Conservation (phyloP, 2,329 filamentous ascomycete genomes). For the Aspergillus niger region DNA sequence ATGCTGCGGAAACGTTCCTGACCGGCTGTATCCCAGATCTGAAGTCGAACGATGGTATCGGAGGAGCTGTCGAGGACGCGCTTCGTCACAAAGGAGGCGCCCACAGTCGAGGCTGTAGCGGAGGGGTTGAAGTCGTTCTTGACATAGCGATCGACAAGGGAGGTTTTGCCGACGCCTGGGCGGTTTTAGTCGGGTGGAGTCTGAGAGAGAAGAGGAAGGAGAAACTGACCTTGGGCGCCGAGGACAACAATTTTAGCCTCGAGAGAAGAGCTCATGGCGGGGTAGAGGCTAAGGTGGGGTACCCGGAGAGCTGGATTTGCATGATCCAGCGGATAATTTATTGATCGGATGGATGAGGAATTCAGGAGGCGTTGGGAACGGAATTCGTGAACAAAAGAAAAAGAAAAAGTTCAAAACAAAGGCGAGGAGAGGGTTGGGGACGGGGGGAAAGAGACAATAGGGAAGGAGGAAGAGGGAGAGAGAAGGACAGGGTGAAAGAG, state of each 20-base stretch:
- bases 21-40: constrained; percentile 96
- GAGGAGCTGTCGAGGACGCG: constrained; percentile 79
- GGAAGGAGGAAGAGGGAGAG: neutral
- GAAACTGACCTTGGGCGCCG: constrained; percentile 49
- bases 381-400: neutral
- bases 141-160: constrained; percentile 54
- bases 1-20: constrained; percentile 96
- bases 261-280: constrained; percentile 50
- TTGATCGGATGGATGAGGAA: neutral
- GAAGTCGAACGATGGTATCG: constrained; percentile 82
- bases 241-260: constrained; percentile 58
- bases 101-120: constrained; percentile 65
- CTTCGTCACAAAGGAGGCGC: constrained; percentile 78
- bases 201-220: neutral
- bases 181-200: constrained; percentile 7
- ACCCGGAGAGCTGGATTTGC: constrained; percentile 29
- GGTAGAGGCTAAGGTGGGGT: constrained; percentile 31
- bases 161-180: constrained; percentile 56
- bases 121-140: constrained; percentile 48
- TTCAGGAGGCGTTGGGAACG: neutral
- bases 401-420: neutral
- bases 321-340: constrained; percentile 27
- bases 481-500: neutral
- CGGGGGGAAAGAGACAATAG: neutral
- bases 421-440: neutral